Percentiles rank a stretch among this genome's conserved stretches.
phyloP scores from a whole-genome alignment of 768 basidiomycete genomes.

The Kwoniella pini region DNA sequence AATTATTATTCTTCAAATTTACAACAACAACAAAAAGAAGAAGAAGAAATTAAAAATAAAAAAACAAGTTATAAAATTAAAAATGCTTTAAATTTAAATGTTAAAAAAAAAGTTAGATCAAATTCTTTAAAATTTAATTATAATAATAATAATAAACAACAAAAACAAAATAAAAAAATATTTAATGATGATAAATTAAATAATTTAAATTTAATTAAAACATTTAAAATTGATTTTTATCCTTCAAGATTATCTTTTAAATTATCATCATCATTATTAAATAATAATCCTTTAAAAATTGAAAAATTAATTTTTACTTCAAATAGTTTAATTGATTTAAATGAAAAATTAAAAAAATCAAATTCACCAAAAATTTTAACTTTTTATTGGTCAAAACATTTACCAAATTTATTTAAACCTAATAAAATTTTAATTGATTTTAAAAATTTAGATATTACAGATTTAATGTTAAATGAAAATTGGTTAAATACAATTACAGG shows the following conservation, averaged over 20 bases:
- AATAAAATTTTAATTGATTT: constrained; percentile 11
- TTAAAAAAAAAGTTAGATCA: constrained; percentile 1
- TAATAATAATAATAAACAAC: neutral
- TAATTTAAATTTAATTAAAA: neutral
- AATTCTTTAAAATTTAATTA: neutral
- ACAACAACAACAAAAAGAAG: too few relatives aligned
- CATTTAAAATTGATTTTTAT: constrained; percentile 10
- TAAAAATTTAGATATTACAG: neutral
- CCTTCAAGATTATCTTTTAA: constrained; percentile 12
- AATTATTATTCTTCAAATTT: neutral
- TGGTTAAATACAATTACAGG: constrained; percentile 15
- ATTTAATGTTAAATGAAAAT: neutral
- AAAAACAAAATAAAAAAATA: neutral
- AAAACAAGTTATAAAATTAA: neutral
- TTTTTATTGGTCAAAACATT: constrained; percentile 12
- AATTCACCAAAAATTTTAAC: constrained; percentile 15
- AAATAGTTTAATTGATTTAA: neutral
- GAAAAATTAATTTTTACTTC: constrained; percentile 7
- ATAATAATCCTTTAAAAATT: neutral
- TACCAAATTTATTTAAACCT: constrained; percentile 9
- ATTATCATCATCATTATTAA: constrained; percentile 10
- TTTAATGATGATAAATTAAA: constrained; percentile 1
- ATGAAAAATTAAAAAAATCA: constrained; percentile 4
- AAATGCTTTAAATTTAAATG: neutral
- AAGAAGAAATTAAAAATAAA: neutral